These are phyloP conservation scores for Marasmius tenuissimus DNA, from an alignment of 1,284 basidiomycete genomes.

Conservation along the genomic window DNA sequence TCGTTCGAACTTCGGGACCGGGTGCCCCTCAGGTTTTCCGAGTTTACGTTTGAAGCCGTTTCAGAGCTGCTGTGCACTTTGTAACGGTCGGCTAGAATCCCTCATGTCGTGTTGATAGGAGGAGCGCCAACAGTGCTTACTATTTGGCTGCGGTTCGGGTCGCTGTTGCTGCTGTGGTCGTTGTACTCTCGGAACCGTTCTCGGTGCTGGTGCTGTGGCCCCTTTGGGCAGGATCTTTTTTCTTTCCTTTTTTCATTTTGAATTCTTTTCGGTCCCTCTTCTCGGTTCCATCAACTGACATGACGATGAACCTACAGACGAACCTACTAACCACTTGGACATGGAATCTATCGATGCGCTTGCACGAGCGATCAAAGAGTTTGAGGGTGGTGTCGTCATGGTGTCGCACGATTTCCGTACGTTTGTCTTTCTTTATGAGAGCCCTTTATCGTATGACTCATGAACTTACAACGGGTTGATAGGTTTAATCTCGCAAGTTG, in stretches of 20 bases:
- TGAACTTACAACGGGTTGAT: constrained; percentile 8
- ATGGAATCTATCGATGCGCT: constrained; percentile 97
- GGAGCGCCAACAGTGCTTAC: no score
- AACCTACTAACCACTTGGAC: constrained; percentile 93
- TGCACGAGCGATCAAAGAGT: constrained; percentile 93
- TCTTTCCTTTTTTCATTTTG: background rate
- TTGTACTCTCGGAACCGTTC: no score
- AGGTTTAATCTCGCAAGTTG: constrained; percentile 93
- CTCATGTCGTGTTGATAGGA: no score
- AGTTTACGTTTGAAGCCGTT: no score
- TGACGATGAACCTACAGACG: constrained; percentile 43
- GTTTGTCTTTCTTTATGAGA: constrained; percentile 26
- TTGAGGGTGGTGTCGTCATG: constrained; percentile 96
- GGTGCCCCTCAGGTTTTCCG: no score
- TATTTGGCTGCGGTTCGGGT: no score
- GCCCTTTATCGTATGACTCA: constrained; percentile 7
- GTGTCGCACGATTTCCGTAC: constrained; percentile 96
- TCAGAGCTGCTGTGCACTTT: no score
- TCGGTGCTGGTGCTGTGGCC: no score
- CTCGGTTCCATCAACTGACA: background rate
- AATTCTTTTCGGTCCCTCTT: background rate
- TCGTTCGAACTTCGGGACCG: no score
- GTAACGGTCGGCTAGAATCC: no score
- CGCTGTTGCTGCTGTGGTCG: no score
- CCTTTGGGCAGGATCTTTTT: background rate